A percentile compares a stretch with the other conserved stretches of the same genome.
phyloP scores from a whole-genome alignment of 2,329 filamentous ascomycete genomes.

The Trichoderma gracile region DNA sequence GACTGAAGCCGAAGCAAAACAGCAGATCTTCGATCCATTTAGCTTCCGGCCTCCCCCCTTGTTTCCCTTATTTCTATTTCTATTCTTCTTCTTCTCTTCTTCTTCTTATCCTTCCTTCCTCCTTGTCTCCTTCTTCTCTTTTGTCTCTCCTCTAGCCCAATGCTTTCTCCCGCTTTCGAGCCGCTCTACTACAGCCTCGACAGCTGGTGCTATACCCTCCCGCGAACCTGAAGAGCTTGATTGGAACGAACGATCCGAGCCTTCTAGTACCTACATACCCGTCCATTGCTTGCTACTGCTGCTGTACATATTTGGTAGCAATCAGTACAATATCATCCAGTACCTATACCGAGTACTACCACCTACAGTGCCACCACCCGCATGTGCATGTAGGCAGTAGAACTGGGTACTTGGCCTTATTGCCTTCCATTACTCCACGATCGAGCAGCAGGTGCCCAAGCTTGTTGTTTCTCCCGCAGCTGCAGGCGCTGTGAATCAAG shows the following conservation, averaged over 20 bases:
- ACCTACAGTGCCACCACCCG: too few relatives aligned
- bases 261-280: too few relatives aligned
- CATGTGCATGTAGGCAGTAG: too few relatives aligned
- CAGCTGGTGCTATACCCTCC: background rate
- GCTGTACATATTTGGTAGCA: too few relatives aligned
- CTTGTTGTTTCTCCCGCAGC: background rate
- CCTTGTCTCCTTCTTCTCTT: background rate
- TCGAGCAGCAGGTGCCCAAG: too few relatives aligned
- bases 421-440: too few relatives aligned
- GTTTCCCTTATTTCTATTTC: background rate
- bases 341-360: too few relatives aligned
- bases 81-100: background rate
- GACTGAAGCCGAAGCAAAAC: too few relatives aligned
- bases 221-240: background rate
- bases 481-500: slow-evolving; percentile 1
- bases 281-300: too few relatives aligned
- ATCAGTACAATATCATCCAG: too few relatives aligned
- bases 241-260: too few relatives aligned
- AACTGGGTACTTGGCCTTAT: too few relatives aligned
- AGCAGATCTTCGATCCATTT: background rate
- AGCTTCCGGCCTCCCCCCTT: background rate
- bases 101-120: background rate
- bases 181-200: background rate
- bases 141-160: background rate
- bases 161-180: background rate